A percentile compares a stretch with the other conserved stretches of the same genome.
Conservation (phyloP, 2,329 filamentous ascomycete genomes). For the Penicillium griseofulvum region DNA sequence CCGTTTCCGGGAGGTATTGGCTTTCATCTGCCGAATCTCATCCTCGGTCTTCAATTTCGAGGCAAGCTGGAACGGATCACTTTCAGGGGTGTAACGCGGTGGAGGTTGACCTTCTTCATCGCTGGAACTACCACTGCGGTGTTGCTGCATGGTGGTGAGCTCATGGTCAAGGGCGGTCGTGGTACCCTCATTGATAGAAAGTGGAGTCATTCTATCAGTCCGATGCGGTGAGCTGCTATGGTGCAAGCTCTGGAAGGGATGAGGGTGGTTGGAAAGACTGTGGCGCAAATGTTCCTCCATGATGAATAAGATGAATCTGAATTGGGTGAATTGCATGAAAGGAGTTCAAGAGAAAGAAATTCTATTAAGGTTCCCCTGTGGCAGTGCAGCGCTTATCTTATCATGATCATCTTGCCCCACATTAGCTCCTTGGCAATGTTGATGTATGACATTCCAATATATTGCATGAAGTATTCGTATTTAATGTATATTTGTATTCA, state of each 20-base stretch:
- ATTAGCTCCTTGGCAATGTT: background rate
- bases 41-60: slow-evolving; percentile 71
- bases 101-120: slow-evolving; percentile 49
- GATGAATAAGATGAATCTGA: slow-evolving; percentile 3
- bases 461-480: background rate
- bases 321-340: background rate
- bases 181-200: slow-evolving; percentile 33
- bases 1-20: slow-evolving; percentile 77
- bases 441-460: background rate
- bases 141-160: slow-evolving; percentile 18
- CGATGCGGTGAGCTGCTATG: slow-evolving; percentile 22
- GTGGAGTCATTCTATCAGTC: slow-evolving; percentile 20
- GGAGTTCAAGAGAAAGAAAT: background rate
- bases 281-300: slow-evolving; percentile 33
- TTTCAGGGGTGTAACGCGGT: slow-evolving; percentile 60
- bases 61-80: slow-evolving; percentile 79
- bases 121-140: slow-evolving; percentile 21
- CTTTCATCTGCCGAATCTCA: slow-evolving; percentile 73
- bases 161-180: slow-evolving; percentile 45
- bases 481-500: no score
- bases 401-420: background rate
- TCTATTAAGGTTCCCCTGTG: background rate
- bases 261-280: slow-evolving; percentile 29
- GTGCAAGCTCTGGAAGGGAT: slow-evolving; percentile 25
- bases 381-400: slow-evolving; percentile 5